These are phyloP conservation scores for Pythium insidiosum DNA, from an alignment of 352 stramenopile genomes.

Conservation along the genomic window DNA sequence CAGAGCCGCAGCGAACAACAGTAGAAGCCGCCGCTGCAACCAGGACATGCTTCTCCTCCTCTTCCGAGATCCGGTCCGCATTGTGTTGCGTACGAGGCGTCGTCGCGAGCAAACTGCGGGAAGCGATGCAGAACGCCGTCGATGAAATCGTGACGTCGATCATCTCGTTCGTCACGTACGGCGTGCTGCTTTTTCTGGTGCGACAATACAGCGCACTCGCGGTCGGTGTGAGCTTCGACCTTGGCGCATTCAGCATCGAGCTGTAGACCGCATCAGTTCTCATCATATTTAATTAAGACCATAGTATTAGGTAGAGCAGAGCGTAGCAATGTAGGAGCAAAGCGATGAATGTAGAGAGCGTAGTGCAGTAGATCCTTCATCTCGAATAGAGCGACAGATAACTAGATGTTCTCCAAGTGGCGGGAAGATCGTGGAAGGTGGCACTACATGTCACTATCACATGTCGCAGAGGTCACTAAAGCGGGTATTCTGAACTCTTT, in stretches of 20 bases:
- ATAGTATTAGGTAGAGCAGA: no score
- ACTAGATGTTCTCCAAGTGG: no score
- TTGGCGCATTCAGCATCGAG: constrained; percentile 32
- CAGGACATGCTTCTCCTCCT: background rate
- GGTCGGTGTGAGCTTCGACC: constrained; percentile 27
- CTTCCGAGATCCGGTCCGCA: background rate
- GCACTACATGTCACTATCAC: no score
- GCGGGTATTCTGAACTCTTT: no score
- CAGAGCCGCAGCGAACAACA: no score
- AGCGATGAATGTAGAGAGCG: no score
- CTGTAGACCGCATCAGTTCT: constrained; percentile 17
- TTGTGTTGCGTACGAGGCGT: constrained; percentile 23
- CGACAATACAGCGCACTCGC: constrained; percentile 29
- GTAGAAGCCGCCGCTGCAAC: background rate
- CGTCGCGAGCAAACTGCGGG: constrained; percentile 20
- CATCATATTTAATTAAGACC: no score
- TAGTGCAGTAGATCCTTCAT: no score
- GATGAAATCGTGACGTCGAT: constrained; percentile 27
- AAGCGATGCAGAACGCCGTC: constrained; percentile 19
- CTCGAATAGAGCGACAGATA: no score
- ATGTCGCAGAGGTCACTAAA: no score
- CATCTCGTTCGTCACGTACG: constrained; percentile 34
- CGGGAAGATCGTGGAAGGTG: no score
- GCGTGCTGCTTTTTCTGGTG: constrained; percentile 21
- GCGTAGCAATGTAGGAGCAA: no score